Conservation (phyloP, 2,329 filamentous ascomycete species). For the Fusarium sp. region DNA sequence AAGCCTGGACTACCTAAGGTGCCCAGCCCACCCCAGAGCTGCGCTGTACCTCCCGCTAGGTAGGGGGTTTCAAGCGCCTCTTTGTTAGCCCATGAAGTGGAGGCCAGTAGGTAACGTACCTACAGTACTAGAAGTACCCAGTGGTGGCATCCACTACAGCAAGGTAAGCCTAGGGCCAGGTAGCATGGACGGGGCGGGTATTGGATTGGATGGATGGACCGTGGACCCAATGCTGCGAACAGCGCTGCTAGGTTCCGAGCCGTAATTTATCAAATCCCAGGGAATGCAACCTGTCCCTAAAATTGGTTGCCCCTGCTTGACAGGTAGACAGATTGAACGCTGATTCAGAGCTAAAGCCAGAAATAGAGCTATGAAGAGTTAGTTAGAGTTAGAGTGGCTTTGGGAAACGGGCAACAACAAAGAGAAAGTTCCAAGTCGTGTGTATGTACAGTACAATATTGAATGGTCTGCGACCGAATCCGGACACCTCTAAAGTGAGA, state of each 20-base stretch:
- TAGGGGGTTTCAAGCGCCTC: slow-evolving; percentile 28
- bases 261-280: slow-evolving; percentile 23
- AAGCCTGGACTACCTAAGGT: slow-evolving; percentile 10
- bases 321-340: background rate
- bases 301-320: slow-evolving; percentile 17
- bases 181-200: slow-evolving; percentile 3
- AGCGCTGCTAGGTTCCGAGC: slow-evolving; percentile 25
- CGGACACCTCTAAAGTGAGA: slow-evolving; percentile 23
- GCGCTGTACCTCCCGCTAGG: slow-evolving; percentile 11
- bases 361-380: background rate
- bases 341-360: background rate
- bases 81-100: slow-evolving; percentile 18
- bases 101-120: background rate
- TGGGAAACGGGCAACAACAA: slow-evolving; percentile 38
- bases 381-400: slow-evolving; percentile 15
- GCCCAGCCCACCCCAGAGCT: slow-evolving; percentile 15
- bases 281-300: slow-evolving; percentile 47
- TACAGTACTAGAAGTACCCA: slow-evolving; percentile 12
- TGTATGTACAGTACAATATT: background rate
- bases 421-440: slow-evolving; percentile 17
- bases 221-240: slow-evolving; percentile 16
- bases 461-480: slow-evolving; percentile 25
- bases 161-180: slow-evolving; percentile 18
- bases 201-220: background rate
- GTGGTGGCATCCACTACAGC: slow-evolving; percentile 22